Base-by-base conservation (phyloP, 2,329 filamentous ascomycete genomes). In the Rachicladosporium sp. region DNA sequence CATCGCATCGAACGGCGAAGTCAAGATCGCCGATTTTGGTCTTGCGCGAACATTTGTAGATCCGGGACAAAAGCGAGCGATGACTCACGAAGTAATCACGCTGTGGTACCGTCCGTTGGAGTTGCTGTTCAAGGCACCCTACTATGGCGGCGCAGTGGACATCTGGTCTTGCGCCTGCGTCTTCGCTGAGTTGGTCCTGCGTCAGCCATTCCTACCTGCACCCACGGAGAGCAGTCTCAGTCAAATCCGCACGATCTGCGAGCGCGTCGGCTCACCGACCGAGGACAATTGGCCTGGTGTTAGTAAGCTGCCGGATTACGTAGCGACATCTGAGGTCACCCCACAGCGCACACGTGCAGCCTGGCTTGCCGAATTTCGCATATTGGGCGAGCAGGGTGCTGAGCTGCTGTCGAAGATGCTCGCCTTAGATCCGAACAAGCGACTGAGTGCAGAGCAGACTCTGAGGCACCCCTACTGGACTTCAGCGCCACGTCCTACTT, bases 11-110 rank as follows among this genome's bases (percentile, higher is more conserved):
- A 84, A 94, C 57, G 89, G 91, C 36, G 84, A 89, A 55, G 78
- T 98, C 56, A 96, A 96, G 61, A 76, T 98, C 37, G 91, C 89
- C 29, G 91, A 98, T 80, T 98, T 98, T 53, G 91, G 91, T 71
- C 78, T 98, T 29, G 91, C 91, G 4, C 73, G 91, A 46, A 76
- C 73, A 44, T 95, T 95, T 59, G 81, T 86, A 6, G 91, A 98
- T 59, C 89, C 91, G 0, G 84, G 87, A 54, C 50, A 53, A 27
- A 19, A 19, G 15, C 15, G 15, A 19, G 70, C 77, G 40, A 98
- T 98, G 91, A 95, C 89, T 1, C 78, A 80, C 55, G 87, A 91
- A 55, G 89, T 95, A 48, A 93, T 98, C 60, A 98, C 91, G 11
- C 78, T 87, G 48, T 98, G 91, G 87, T 98, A 96, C 67, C 76